phyloP scores from a whole-genome alignment of 1,139 yeast species.

The Kurtzmaniella quercitrusa region DNA sequence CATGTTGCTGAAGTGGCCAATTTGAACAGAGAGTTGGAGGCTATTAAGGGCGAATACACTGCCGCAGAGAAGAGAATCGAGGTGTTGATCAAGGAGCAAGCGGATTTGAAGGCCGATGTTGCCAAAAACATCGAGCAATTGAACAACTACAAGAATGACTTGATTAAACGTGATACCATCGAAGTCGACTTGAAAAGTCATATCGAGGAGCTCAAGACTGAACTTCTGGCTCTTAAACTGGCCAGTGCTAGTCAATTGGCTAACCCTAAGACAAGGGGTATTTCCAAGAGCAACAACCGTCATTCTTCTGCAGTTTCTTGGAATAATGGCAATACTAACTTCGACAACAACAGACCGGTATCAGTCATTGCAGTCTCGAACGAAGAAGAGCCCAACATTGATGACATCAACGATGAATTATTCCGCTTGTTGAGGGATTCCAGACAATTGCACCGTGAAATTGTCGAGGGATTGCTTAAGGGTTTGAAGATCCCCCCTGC shows the following conservation, averaged over 20 bases:
- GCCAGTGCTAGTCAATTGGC: slow-evolving; percentile 19
- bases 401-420: slow-evolving; percentile 69
- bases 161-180: slow-evolving; percentile 60
- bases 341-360: slow-evolving; percentile 45
- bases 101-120: slow-evolving; percentile 59
- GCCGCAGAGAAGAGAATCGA: slow-evolving; percentile 61
- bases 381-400: slow-evolving; percentile 54
- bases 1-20: slow-evolving; percentile 49
- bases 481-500: slow-evolving; percentile 87
- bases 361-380: slow-evolving; percentile 56
- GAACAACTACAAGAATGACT: slow-evolving; percentile 55
- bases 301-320: slow-evolving; percentile 40
- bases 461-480: slow-evolving; percentile 81
- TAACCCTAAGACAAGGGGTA: slow-evolving; percentile 27
- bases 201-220: slow-evolving; percentile 65
- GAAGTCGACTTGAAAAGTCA: slow-evolving; percentile 68
- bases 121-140: slow-evolving; percentile 59
- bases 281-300: slow-evolving; percentile 29
- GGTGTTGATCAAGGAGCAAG: slow-evolving; percentile 61
- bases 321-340: slow-evolving; percentile 24
- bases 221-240: slow-evolving; percentile 48
- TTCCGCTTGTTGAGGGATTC: slow-evolving; percentile 76
- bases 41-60: slow-evolving; percentile 56
- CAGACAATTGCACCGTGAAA: slow-evolving; percentile 74
- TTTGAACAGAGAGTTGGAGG: slow-evolving; percentile 54